phyloP scores from a whole-genome alignment of 2,329 filamentous ascomycete genomes.

The Fusarium sp. region DNA sequence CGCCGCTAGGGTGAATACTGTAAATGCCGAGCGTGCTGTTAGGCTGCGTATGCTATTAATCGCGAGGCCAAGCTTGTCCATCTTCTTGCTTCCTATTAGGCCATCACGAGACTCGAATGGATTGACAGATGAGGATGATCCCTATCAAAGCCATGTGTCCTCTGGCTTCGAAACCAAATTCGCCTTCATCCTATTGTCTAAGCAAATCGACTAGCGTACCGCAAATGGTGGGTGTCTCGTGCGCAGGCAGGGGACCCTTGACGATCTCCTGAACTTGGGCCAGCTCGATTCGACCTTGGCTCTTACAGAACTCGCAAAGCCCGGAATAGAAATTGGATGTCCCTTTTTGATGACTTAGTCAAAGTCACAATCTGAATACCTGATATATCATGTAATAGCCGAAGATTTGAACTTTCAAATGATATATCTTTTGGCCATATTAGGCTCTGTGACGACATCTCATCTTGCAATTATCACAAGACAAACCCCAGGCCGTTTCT shows the following conservation, averaged over 20 bases:
- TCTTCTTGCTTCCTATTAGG: neutral
- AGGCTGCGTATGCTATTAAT: neutral
- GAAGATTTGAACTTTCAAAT: no score
- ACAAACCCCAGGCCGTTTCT: neutral
- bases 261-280: constrained; percentile 37
- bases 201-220: constrained; percentile 32
- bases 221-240: constrained; percentile 38
- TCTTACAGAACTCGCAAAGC: neutral
- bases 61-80: neutral
- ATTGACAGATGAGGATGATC: constrained; percentile 6
- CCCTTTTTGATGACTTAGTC: no score
- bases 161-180: constrained; percentile 25
- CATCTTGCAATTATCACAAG: no score
- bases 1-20: constrained; percentile 1
- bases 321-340: no score
- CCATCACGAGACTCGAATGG: neutral
- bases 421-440: no score
- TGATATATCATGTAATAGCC: no score
- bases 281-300: constrained; percentile 31
- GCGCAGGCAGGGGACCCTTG: constrained; percentile 35
- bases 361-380: no score
- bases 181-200: constrained; percentile 37
- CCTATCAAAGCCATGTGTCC: constrained; percentile 10
- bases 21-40: constrained; percentile 20
- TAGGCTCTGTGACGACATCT: constrained; percentile 2